A percentile compares a stretch with the other conserved stretches of the same genome.
Evolutionary conservation across 257 asterid species (phyloP).

Genomic region (Anisodus tanguticus): DNA sequence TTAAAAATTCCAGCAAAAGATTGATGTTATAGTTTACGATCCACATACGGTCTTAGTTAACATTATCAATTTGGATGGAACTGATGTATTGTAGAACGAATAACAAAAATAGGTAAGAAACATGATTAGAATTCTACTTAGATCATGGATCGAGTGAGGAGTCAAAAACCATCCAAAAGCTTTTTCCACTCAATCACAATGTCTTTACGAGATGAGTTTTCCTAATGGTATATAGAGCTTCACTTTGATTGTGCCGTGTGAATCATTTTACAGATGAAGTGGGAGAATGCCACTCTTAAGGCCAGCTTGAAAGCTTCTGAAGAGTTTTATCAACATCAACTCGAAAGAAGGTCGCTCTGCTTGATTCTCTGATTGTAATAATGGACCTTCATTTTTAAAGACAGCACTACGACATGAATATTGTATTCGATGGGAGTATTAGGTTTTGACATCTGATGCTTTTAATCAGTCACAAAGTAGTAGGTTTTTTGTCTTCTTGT

Average conservation of each 20-base stretch:
- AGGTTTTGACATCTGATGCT: not conserved
- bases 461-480: not conserved
- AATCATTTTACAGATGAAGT: slow-evolving; percentile 52
- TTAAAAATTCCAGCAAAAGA: slow-evolving; percentile 9
- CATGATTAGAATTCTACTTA: not conserved
- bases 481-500: not conserved
- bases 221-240: not conserved
- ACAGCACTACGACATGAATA: not conserved
- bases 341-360: slow-evolving; percentile 10
- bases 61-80: not conserved
- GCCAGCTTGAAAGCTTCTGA: slow-evolving; percentile 45
- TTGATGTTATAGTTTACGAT: not conserved
- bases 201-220: not conserved
- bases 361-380: slow-evolving; percentile 19
- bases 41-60: not conserved
- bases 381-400: slow-evolving; percentile 27
- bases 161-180: slow-evolving; percentile 17
- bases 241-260: slow-evolving; percentile 12
- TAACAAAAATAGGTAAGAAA: not conserved
- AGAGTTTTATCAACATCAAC: slow-evolving; percentile 23
- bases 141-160: not conserved
- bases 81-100: not conserved
- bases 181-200: not conserved
- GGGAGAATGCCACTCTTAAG: slow-evolving; percentile 53
- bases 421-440: not conserved